These are phyloP conservation scores for Poa pratensis DNA, from an alignment of 176 grass and related monocot genomes.

Conservation along the genomic window DNA sequence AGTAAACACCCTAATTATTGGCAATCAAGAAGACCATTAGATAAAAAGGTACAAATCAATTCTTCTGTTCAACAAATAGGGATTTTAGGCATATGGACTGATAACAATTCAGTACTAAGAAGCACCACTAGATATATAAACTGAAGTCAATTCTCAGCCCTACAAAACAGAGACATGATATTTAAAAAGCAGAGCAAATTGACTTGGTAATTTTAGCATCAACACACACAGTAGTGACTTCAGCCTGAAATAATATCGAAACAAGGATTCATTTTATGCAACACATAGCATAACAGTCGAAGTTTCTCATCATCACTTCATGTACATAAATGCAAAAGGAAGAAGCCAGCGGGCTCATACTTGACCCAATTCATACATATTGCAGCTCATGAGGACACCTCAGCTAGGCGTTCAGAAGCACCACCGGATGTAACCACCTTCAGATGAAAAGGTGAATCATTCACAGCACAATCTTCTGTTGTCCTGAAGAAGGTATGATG, in stretches of 20 bases:
- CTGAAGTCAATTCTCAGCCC: background rate
- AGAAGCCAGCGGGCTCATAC: background rate
- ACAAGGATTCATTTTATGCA: background rate
- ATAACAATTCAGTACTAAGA: background rate
- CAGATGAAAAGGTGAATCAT: background rate
- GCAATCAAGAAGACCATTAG: background rate
- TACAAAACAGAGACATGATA: background rate
- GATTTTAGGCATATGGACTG: background rate
- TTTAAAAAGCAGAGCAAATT: background rate
- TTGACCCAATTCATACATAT: background rate
- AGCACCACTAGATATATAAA: background rate
- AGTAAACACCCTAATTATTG: background rate
- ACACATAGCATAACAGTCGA: background rate
- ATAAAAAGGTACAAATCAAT: background rate
- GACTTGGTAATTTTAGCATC: background rate
- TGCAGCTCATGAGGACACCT: background rate
- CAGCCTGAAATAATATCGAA: background rate
- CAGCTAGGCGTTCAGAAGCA: background rate
- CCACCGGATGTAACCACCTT: background rate
- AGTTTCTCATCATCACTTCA: background rate
- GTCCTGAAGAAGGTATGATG: background rate
- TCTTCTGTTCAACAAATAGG: background rate
- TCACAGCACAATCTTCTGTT: background rate
- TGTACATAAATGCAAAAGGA: background rate
- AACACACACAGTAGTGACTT: background rate